Evolutionary conservation across 352 stramenopile genomes (phyloP).

Genomic region (Phytophthora megakarya): DNA sequence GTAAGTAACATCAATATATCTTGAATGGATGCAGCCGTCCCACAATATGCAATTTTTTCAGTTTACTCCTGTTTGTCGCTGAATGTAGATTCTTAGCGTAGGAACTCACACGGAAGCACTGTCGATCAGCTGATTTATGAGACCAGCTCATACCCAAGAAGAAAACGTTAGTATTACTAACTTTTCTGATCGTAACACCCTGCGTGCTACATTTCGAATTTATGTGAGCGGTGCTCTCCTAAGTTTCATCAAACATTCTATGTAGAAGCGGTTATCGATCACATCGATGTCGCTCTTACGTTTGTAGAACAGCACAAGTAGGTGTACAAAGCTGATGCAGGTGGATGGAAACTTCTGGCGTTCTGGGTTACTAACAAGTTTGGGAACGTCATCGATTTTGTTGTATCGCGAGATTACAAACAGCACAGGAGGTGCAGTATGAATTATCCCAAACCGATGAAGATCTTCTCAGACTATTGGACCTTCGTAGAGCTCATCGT

Average conservation of each 20-base stretch:
- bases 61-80: neutral
- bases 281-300: neutral
- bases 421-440: neutral
- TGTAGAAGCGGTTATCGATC: neutral
- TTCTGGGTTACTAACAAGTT: conserved; percentile 20
- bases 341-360: conserved; percentile 6
- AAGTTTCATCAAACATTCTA: conserved; percentile 1
- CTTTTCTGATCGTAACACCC: neutral
- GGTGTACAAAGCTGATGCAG: neutral
- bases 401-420: neutral
- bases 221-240: neutral
- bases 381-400: neutral
- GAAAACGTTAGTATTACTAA: neutral
- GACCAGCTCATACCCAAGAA: neutral
- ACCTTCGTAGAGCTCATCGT: conserved; percentile 1
- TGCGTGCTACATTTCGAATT: neutral
- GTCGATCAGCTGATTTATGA: neutral
- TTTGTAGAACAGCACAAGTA: conserved; percentile 3
- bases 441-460: conserved; percentile 16
- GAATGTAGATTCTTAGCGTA: neutral
- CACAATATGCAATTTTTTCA: neutral
- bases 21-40: conserved; percentile 1
- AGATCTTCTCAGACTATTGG: conserved; percentile 1
- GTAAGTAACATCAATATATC: neutral
- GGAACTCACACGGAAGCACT: neutral